Percentiles rank a stretch among this genome's conserved stretches.
phyloP scores from a whole-genome alignment of 2,329 filamentous ascomycete species.

The Colletotrichum costaricense region DNA sequence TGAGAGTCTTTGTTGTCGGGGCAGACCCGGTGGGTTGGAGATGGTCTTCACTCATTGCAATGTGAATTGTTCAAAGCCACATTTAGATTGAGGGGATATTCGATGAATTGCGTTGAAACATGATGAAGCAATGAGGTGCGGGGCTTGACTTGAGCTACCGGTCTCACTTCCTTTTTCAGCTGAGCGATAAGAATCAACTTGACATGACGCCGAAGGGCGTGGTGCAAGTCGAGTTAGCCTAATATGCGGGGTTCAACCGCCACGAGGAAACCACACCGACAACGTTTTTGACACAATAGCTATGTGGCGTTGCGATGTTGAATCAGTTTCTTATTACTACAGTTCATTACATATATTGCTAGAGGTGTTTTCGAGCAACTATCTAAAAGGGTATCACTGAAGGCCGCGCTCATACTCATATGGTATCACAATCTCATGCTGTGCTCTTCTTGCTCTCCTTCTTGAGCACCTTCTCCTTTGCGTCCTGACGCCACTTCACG shows the following conservation, averaged over 20 bases:
- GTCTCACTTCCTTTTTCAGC: not conserved
- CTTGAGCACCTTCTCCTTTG: conserved; percentile 41
- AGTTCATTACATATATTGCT: not conserved
- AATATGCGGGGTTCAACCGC: not conserved
- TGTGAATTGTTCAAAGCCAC: not conserved
- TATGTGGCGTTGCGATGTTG: not conserved
- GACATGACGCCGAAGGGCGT: conserved; percentile 1
- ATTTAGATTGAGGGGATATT: not conserved
- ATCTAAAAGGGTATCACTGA: conserved; percentile 11
- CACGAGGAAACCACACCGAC: too few species aligned
- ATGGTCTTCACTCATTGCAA: not conserved
- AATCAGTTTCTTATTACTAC: not conserved
- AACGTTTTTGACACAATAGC: not conserved
- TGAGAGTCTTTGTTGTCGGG: conserved; percentile 47
- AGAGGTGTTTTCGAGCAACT: not conserved
- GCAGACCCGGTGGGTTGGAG: not conserved
- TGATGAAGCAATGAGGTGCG: not conserved
- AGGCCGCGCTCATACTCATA: not conserved
- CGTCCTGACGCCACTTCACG: conserved; percentile 53
- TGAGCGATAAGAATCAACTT: not conserved
- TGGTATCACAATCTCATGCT: not conserved
- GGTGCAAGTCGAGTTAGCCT: not conserved
- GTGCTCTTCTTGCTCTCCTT: conserved; percentile 9
- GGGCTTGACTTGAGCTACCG: not conserved
- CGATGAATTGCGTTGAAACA: not conserved